Evolutionary conservation across 177 flowering plant species (phyloP), one percentile per base, ranked within the genome.

Genomic region (Vitis hybrid): DNA sequence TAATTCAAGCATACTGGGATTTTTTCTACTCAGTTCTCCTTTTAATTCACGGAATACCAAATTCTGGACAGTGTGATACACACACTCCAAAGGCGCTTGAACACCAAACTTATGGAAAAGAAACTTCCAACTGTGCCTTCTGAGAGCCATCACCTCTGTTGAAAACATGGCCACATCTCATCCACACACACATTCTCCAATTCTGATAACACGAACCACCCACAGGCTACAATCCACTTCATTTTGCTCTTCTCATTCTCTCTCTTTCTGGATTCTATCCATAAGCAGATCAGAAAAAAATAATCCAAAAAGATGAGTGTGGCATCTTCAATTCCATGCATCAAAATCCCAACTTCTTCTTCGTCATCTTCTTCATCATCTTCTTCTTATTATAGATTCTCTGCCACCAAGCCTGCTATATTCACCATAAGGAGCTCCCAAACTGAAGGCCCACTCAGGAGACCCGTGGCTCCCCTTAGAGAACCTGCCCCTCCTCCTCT

Each of bases 401-500:
- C 82, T 56, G 17, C 81, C 1, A 5, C 79, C 19, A 85, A 75
- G 71, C 73, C 75, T 58, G 72, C 67, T 55, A 49, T 75, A n/a
- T 34, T 74, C 19, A 70, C 79, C 15, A 76, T 92, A 11, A 78
- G 90, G 78, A 77, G 82, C 78, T 89, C 98, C 26, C 92, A 91
- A 26, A 78, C 97, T 19, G 98, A 93, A 10, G 98, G 94, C 0
- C 98, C 98, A 14, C 17, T 79, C 3, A 74, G 82, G 50, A 77
- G 85, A 77, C 85, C 84, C 3, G 72, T 64, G 30, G 76, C 83
- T 63, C 62, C 82, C 50, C 56, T 68, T 3, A 62, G 74, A 66
- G 74, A 74, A 10, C 80, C 77, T 48, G 40, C 79, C 32, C 66
- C 74, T 7, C 71, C 76, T 3, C 59, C 71, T 13, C 51, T 63